Percentiles rank a stretch among this genome's conserved stretches.
phyloP scores from a whole-genome alignment of 768 basidiomycete species.

The Leucosporidium scottii region DNA sequence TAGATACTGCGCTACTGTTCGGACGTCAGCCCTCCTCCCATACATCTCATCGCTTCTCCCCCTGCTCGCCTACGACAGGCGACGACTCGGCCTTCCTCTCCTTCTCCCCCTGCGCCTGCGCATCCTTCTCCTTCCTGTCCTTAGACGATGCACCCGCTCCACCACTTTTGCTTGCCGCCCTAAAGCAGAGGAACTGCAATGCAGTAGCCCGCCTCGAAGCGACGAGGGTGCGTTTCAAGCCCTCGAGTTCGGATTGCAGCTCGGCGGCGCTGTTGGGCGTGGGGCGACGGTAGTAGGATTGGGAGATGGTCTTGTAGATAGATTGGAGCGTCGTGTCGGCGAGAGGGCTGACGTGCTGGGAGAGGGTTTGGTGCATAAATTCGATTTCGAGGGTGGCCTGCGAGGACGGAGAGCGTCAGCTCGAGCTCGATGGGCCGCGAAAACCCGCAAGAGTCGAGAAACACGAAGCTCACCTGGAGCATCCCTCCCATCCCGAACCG shows the following conservation, averaged over 20 bases:
- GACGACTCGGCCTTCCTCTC: neutral
- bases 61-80: neutral
- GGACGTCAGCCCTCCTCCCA: neutral
- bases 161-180: conserved; percentile 2
- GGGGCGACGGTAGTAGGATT: conserved; percentile 76
- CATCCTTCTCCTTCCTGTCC: neutral
- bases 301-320: conserved; percentile 88
- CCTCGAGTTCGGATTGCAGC: conserved; percentile 76
- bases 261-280: conserved; percentile 63
- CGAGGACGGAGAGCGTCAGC: neutral
- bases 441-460: neutral
- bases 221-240: conserved; percentile 80
- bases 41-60: conserved; percentile 14
- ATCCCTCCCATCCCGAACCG: conserved; percentile 97
- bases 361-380: conserved; percentile 93
- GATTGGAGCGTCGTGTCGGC: conserved; percentile 82
- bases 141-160: neutral
- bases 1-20: neutral
- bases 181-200: conserved; percentile 76
- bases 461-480: conserved; percentile 63
- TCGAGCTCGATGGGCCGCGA: too few species aligned
- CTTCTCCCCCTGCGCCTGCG: neutral
- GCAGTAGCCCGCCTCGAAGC: conserved; percentile 85
- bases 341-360: conserved; percentile 71
- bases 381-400: conserved; percentile 98